Base-by-base conservation (phyloP, 208 protist genomes). In the Acanthamoeba sp. region DNA sequence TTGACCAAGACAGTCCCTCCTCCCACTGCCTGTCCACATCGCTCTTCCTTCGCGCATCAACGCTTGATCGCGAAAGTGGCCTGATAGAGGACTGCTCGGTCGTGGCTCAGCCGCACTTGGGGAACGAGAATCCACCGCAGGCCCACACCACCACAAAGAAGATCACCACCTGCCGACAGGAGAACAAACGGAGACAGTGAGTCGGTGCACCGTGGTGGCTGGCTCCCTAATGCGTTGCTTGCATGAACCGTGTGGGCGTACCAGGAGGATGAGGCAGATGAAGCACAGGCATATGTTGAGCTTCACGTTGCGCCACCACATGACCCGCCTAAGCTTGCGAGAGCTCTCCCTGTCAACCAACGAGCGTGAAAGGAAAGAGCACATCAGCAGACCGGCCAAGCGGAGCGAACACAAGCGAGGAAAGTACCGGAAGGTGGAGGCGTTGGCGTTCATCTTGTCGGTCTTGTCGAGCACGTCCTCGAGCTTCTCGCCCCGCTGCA, bases 71-170 rank as follows among this genome's bases (percentile, higher is more conserved):
- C n/a, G 38, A 1, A 78, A 4, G n/a, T 78, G 64, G 64, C 20
- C 55, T 55, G 48, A n/a, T 62, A 10, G 55, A 9, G 14, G 18
- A 20, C 16, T 6, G 6, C 64, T n/a, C n/a, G 64, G 62, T 71
- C 62, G 24, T 71, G 64, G 7, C 27, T 73, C 64, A 32, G 64
- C 64, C 34, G 64, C 84, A 91, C 32, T 91, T 69, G 16, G 45
- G 38, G 32, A 91, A 91, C 16, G 10, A 32, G 57, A 91, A 91
- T 16, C 84, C 84, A n/a, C 84, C 84, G 34, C 84, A 91, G 32
- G 84, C 84, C 84, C 45, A 91, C 45, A 91, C 84, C 16, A 91
- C 84, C 22, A 91, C 57, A 34, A 91, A 91, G 84, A 91, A 91
- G 18, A 91, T 91, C 34, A 91, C 34, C 24, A 91, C 57, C 84